phyloP scores from a whole-genome alignment of 2,329 filamentous ascomycete species.

The Alternaria sp. region DNA sequence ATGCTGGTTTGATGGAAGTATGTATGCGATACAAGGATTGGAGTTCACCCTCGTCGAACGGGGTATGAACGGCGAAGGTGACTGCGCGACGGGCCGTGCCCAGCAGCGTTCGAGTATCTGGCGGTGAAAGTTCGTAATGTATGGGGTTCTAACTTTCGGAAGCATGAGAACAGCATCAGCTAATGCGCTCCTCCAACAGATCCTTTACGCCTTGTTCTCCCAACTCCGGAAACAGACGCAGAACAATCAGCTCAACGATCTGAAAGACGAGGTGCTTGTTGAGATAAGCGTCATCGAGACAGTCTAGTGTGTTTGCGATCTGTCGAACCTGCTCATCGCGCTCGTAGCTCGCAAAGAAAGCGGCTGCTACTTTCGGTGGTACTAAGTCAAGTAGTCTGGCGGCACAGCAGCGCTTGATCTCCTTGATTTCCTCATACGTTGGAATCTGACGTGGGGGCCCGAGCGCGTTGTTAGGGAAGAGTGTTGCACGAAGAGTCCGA shows the following conservation, averaged over 20 bases:
- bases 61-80: constrained; percentile 6
- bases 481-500: constrained; percentile 72
- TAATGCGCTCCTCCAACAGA: constrained; percentile 74
- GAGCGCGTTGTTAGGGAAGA: constrained; percentile 86
- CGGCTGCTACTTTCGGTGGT: constrained; percentile 51
- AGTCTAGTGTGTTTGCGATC: constrained; percentile 67
- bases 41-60: background rate
- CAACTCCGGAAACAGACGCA: constrained; percentile 84
- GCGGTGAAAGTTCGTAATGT: constrained; percentile 29
- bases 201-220: constrained; percentile 73
- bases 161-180: constrained; percentile 17
- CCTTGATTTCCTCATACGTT: constrained; percentile 64
- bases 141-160: constrained; percentile 19
- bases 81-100: constrained; percentile 14
- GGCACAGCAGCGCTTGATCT: constrained; percentile 71
- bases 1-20: constrained; percentile 2
- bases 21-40: constrained; percentile 6
- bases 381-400: constrained; percentile 59
- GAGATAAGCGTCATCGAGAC: constrained; percentile 82
- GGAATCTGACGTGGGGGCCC: constrained; percentile 67
- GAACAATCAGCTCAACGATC: constrained; percentile 80
- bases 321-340: constrained; percentile 66
- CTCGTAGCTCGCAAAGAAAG: constrained; percentile 37
- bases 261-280: constrained; percentile 91
- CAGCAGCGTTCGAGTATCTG: constrained; percentile 14